Percentiles rank a stretch among this genome's conserved stretches.
These are phyloP conservation scores for Fusarium transvaalense DNA, from an alignment of 2,329 filamentous ascomycete genomes.

Conservation along the genomic window DNA sequence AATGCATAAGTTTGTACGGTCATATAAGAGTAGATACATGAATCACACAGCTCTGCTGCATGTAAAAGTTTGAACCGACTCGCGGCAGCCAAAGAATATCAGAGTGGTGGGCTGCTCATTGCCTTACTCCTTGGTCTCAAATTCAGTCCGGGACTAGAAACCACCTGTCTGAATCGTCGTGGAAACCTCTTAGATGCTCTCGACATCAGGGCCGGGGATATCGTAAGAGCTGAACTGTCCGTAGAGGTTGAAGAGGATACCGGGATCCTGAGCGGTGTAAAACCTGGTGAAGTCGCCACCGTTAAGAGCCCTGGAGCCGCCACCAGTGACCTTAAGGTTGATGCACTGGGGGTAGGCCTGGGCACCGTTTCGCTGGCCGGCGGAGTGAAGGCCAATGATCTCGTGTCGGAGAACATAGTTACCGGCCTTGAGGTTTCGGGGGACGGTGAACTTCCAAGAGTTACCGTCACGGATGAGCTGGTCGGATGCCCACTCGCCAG, in stretches of 20 bases:
- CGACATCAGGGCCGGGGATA: constrained; percentile 50
- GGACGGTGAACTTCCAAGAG: constrained; percentile 62
- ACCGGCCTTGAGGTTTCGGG: constrained; percentile 60
- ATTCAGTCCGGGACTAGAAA: constrained; percentile 8
- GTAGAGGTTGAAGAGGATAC: constrained; percentile 55
- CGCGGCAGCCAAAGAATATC: constrained; percentile 24
- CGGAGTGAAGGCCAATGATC: constrained; percentile 67
- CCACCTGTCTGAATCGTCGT: constrained; percentile 1
- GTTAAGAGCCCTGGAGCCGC: constrained; percentile 48
- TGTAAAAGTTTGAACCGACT: constrained; percentile 27
- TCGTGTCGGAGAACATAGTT: constrained; percentile 69
- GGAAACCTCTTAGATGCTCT: constrained; percentile 19
- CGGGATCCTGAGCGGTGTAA: constrained; percentile 53
- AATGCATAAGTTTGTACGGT: constrained; percentile 20
- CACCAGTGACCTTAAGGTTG: constrained; percentile 61
- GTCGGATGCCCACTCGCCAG: constrained; percentile 68
- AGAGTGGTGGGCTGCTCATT: constrained; percentile 10
- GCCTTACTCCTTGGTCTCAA: constrained; percentile 5
- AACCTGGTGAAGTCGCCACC: constrained; percentile 52
- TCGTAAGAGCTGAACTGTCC: constrained; percentile 46
- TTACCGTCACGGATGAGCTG: constrained; percentile 61
- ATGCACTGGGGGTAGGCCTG: constrained; percentile 67
- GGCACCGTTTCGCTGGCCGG: constrained; percentile 55
- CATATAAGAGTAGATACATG: constrained; percentile 32
- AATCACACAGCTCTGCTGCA: constrained; percentile 30